phyloP scores from a whole-genome alignment of 768 basidiomycete species.

The Chalciporus sphaerocephalus region DNA sequence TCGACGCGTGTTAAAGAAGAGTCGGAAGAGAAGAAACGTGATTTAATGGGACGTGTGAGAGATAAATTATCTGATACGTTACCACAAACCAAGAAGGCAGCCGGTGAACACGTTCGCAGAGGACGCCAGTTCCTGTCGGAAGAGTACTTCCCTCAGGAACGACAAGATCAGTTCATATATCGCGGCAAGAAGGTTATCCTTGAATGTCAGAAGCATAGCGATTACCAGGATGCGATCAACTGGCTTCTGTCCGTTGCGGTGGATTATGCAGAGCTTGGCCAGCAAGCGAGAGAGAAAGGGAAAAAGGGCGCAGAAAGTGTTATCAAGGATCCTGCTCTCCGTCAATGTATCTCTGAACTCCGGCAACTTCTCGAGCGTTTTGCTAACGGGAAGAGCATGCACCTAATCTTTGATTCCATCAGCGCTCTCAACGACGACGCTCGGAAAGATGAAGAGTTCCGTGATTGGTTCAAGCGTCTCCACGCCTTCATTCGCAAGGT shows the following conservation, averaged over 20 bases:
- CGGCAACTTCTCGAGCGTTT: slow-evolving; percentile 88
- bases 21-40: slow-evolving; percentile 35
- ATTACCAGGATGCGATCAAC: slow-evolving; percentile 78
- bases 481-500: slow-evolving; percentile 66
- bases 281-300: slow-evolving; percentile 34
- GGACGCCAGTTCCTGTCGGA: slow-evolving; percentile 68
- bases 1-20: slow-evolving; percentile 23
- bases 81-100: slow-evolving; percentile 66
- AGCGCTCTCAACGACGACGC: slow-evolving; percentile 72
- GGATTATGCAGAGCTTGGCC: slow-evolving; percentile 56
- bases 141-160: slow-evolving; percentile 86
- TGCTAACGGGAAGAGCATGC: slow-evolving; percentile 68
- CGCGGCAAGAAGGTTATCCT: slow-evolving; percentile 90
- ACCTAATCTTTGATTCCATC: slow-evolving; percentile 64
- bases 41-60: slow-evolving; percentile 29
- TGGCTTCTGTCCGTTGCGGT: slow-evolving; percentile 66
- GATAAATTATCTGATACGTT: slow-evolving; percentile 50
- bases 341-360: slow-evolving; percentile 55
- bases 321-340: slow-evolving; percentile 48
- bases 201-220: slow-evolving; percentile 88
- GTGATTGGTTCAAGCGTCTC: slow-evolving; percentile 65
- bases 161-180: slow-evolving; percentile 90
- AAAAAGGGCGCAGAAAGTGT: slow-evolving; percentile 24
- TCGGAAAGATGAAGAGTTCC: slow-evolving; percentile 66
- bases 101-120: slow-evolving; percentile 50